phyloP scores from a whole-genome alignment of 1,284 basidiomycete genomes.

The Heterobasidion parviporum region DNA sequence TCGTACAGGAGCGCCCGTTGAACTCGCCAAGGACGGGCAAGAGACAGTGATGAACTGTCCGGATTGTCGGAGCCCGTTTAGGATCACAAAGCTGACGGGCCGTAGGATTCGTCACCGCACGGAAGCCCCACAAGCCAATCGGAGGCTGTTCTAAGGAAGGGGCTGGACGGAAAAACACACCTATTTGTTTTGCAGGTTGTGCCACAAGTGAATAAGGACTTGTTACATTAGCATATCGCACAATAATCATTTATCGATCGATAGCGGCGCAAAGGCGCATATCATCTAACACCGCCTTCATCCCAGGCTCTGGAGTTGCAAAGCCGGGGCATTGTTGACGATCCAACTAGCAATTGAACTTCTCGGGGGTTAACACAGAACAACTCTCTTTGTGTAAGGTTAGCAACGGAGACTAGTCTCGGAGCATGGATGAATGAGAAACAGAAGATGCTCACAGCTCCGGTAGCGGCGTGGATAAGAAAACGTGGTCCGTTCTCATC shows the following conservation, averaged over 20 bases:
- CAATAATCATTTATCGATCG: background rate
- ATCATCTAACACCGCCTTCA: background rate
- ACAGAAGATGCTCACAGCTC: too few species aligned
- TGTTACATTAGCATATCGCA: background rate
- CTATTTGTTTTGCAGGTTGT: background rate
- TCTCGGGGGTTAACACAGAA: too few species aligned
- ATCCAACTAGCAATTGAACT: background rate
- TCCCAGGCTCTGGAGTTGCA: background rate
- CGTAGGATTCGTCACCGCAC: too few species aligned
- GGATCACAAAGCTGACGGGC: too few species aligned
- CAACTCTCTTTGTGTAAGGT: too few species aligned
- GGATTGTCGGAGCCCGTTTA: background rate
- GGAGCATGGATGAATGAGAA: too few species aligned
- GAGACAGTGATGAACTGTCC: background rate
- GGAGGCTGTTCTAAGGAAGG: too few species aligned
- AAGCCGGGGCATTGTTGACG: background rate
- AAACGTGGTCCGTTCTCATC: background rate
- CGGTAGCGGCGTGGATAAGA: too few species aligned
- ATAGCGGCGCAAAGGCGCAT: background rate
- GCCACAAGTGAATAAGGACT: background rate
- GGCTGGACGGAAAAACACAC: background rate
- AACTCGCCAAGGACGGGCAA: background rate
- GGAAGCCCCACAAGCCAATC: too few species aligned
- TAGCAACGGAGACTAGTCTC: too few species aligned
- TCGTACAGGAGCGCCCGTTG: background rate